Evolutionary conservation across 148 eudicot species (phyloP), one percentile per base, ranked within the genome.

Genomic region (Mesembryanthemum crystallinum): DNA sequence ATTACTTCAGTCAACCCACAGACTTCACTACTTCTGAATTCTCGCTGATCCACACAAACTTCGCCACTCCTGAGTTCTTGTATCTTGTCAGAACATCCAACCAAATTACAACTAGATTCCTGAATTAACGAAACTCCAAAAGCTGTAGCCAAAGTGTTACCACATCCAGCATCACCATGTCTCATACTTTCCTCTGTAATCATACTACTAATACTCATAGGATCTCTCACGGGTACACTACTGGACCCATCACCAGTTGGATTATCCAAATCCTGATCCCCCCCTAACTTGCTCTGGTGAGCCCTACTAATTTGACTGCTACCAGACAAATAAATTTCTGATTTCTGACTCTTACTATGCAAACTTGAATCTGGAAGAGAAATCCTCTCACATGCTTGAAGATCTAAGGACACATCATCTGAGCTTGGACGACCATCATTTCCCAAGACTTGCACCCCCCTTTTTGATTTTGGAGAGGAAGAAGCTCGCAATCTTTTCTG

Each of bases 401-500:
- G 27, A 57, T 69, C 83, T 51, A 74, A 75, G 27, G 73, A 52
- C 54, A 65, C 77, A 83, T 67, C 80, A 73, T 72, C 66, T 35
- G 82, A 77, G 73, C 67, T 76, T 18, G 77, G 74, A 73, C 47
- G 78, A n/a, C 64, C 37, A 37, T 54, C 83, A 65, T 75, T 86
- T 73, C 72, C 69, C 1, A 66, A 61, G 42, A 24, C 67, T 55
- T 72, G 82, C 78, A 59, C 77, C 57, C 69, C 84, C 82, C 47
- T 78, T 72, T 69, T 83, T 64, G 33, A 69, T 73, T 87, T 90
- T 63, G 73, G 76, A 71, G 70, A 83, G 49, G 80, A 79, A 72
- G 69, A 63, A 71, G 73, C 72, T 39, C 77, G 85, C 39, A 84
- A 76, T 79, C 89, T 91, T 75, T 75, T 86, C 28, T 33, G 71